Evolutionary conservation across 176 grass and related monocot genomes (phyloP), one percentile per base, ranked within the genome.

Genomic region (Rhynchospora tenuis): DNA sequence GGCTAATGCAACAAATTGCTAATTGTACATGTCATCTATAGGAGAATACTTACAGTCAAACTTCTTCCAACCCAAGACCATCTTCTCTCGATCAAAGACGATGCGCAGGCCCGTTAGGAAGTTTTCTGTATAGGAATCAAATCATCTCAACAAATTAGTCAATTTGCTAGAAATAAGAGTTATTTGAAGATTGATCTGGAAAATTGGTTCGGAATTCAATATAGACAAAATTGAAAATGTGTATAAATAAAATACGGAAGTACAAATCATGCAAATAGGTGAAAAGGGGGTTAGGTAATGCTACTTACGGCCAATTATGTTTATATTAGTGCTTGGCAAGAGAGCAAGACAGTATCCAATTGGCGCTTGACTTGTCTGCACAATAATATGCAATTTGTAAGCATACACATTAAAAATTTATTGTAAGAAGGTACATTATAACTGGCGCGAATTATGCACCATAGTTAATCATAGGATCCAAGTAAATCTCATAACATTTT

Each of bases 41-140:
- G 54, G 51, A 12, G 46, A 82, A 50, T 86, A 86, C 88, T 89
- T 67, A 89, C 88, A 89, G 56, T 89, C 70, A 20, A 79, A 89
- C 23, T 71, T 38, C 84, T 89, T 64, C 88, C 88, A 89, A 2
- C 88, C 84, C 24, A 89, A 72, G 33, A 86, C 47, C 59, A 83
- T 48, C 48, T 48, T 83, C 60, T 89, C 84, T 27, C 88, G 68
- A 29, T 89, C 69, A 15, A 89, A 89, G 59, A 89, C 78, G 3
- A 89, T 17, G 11, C 61, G 83, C 27, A 86, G 84, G 5, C 88
- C 88, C 13, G 69, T 55, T 20, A 89, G 26, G 43, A 86, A 89
- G 42, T 89, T 89, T 81, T 89, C 88, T 89, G 79, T 61, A 83
- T 1, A 78, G 1, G 42, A 55, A 78, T 17, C 10, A 60, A 75